These are phyloP conservation scores for Aspergillus texensis DNA, from an alignment of 2,329 filamentous ascomycete species.

Conservation along the genomic window DNA sequence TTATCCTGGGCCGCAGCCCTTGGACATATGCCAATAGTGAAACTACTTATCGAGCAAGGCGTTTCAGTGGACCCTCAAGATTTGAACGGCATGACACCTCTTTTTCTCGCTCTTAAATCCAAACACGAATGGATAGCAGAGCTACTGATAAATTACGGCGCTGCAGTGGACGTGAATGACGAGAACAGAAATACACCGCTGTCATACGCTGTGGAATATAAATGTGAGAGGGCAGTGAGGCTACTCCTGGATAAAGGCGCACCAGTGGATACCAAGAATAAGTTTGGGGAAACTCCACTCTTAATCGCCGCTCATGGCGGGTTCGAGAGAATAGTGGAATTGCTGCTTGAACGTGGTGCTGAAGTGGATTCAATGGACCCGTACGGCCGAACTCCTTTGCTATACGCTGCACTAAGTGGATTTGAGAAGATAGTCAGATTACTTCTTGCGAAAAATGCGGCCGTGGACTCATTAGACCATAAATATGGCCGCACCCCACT, in stretches of 20 bases:
- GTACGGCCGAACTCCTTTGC: background rate
- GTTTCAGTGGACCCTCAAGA: background rate
- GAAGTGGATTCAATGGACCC: background rate
- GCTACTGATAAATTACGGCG: background rate
- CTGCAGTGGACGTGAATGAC: background rate
- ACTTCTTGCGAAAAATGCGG: conserved; percentile 1
- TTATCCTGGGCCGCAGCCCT: conserved; percentile 12
- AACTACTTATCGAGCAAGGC: background rate
- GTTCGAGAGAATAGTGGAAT: background rate
- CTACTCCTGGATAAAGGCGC: conserved; percentile 3
- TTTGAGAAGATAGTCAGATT: background rate
- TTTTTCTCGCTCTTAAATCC: background rate
- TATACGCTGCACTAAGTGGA: background rate
- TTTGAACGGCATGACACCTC: background rate
- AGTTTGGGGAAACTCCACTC: background rate
- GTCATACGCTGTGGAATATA: background rate
- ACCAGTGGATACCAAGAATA: background rate
- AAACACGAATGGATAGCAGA: background rate
- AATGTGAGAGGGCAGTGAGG: background rate
- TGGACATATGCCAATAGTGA: background rate
- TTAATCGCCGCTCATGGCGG: background rate
- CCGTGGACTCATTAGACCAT: background rate
- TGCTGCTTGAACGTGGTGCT: conserved; percentile 2
- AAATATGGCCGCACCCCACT: conserved; percentile 10
- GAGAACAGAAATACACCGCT: background rate